Conservation (phyloP, 352 stramenopile genomes). For the Pythium aphanidermatum region DNA sequence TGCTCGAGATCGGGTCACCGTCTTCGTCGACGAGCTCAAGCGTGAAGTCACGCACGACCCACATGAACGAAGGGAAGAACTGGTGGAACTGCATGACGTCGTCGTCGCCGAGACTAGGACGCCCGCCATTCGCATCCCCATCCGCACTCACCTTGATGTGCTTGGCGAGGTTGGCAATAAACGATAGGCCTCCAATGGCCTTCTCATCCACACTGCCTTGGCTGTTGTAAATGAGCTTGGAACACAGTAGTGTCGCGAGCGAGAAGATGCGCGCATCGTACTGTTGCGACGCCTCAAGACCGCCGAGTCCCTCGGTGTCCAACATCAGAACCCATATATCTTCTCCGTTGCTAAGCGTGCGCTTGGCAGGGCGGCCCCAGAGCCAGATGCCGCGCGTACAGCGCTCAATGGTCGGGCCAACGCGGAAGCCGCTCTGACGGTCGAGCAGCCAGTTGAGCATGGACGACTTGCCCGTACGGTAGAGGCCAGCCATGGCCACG, state of each 20-base stretch:
- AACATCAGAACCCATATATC: conserved; percentile 79
- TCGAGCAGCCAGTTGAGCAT: conserved; percentile 86
- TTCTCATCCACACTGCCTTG: conserved; percentile 83
- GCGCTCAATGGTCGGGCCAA: conserved; percentile 74
- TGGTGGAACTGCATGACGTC: conserved; percentile 71
- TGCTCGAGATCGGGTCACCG: conserved; percentile 65
- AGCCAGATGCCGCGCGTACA: conserved; percentile 87
- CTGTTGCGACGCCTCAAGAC: conserved; percentile 76
- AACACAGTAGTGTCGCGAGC: conserved; percentile 78
- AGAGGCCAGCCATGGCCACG: conserved; percentile 79
- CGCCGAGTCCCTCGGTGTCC: conserved; percentile 83
- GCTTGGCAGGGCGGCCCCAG: conserved; percentile 61
- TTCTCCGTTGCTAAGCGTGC: conserved; percentile 57
- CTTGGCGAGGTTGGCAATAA: conserved; percentile 85
- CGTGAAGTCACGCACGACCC: conserved; percentile 86
- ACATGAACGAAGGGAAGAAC: conserved; percentile 87
- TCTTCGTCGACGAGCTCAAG: conserved; percentile 84
- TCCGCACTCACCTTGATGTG: conserved; percentile 75
- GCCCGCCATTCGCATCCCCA: conserved; percentile 7
- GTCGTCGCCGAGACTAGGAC: conserved; percentile 24
- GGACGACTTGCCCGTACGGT: conserved; percentile 84
- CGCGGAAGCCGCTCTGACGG: conserved; percentile 62
- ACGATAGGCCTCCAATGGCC: conserved; percentile 74
- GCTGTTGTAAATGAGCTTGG: conserved; percentile 87
- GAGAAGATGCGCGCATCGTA: conserved; percentile 88